phyloP scores from a whole-genome alignment of 1,139 yeast species.

The Lodderomyces pseudojiufengensis region DNA sequence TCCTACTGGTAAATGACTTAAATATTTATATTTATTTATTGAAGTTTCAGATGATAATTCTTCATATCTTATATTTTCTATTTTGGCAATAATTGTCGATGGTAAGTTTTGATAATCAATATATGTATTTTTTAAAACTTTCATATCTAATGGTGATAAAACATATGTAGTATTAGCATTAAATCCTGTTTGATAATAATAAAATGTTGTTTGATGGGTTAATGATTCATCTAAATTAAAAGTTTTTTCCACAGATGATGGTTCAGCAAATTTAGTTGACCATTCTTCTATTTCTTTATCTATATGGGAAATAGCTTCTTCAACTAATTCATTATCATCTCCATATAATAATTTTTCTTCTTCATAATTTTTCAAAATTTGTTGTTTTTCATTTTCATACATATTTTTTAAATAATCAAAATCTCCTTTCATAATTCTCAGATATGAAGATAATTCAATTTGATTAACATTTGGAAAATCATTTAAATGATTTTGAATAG shows the following conservation, averaged over 20 bases:
- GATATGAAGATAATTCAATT: constrained; percentile 29
- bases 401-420: constrained; percentile 48
- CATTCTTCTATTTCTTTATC: constrained; percentile 39
- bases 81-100: constrained; percentile 50
- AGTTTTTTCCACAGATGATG: background rate
- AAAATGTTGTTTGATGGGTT: constrained; percentile 15
- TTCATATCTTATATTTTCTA: constrained; percentile 68
- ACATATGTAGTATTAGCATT: constrained; percentile 63
- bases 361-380: constrained; percentile 45
- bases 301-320: constrained; percentile 56
- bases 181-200: constrained; percentile 67
- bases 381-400: constrained; percentile 53
- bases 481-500: constrained; percentile 22
- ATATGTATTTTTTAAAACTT: constrained; percentile 62
- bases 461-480: constrained; percentile 13
- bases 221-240: background rate
- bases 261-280: constrained; percentile 21
- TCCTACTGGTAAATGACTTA: constrained; percentile 81
- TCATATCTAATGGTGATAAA: constrained; percentile 74
- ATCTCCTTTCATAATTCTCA: constrained; percentile 66
- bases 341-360: constrained; percentile 54
- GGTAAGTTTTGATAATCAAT: constrained; percentile 66
- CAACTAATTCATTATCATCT: constrained; percentile 57
- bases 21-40: constrained; percentile 63
- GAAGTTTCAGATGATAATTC: constrained; percentile 54